Evolutionary conservation across 1,139 yeast species (phyloP).

Genomic region (Blastobotrys apis): DNA sequence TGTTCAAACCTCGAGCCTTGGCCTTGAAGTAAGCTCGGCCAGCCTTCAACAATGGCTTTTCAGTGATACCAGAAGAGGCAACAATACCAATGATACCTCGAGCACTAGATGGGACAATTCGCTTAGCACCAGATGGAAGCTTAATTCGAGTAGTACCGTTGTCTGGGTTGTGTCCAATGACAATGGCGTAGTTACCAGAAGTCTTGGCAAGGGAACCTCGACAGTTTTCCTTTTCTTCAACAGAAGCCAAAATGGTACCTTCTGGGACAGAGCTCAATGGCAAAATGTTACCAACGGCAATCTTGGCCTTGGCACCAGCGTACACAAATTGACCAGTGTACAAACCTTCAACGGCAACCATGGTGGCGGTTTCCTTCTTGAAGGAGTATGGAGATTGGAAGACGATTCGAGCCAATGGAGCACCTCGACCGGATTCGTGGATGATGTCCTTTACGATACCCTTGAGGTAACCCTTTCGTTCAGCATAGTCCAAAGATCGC

Average conservation of each 20-base stretch:
- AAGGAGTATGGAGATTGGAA: conserved; percentile 99
- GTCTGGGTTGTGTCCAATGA: conserved; percentile 98
- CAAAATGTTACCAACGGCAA: conserved; percentile 94
- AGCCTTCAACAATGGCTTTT: conserved; percentile 98
- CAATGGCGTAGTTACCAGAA: conserved; percentile 98
- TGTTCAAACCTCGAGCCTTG: conserved; percentile 93
- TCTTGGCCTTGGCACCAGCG: conserved; percentile 98
- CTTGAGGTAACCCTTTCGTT: conserved; percentile 99
- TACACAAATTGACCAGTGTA: conserved; percentile 99
- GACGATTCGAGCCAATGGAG: conserved; percentile 98
- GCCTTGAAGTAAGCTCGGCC: conserved; percentile 99
- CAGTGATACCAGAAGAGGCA: conserved; percentile 99
- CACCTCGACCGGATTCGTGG: conserved; percentile 99
- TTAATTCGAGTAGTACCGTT: conserved; percentile 98
- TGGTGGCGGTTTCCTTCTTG: conserved; percentile 96
- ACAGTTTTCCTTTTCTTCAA: conserved; percentile 99
- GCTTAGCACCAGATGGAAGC: conserved; percentile 99
- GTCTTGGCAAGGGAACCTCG: conserved; percentile 99
- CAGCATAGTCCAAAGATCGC: conserved; percentile 98
- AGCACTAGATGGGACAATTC: conserved; percentile 88
- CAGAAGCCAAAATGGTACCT: conserved; percentile 98
- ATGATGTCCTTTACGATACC: conserved; percentile 98
- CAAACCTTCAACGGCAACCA: conserved; percentile 99
- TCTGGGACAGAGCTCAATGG: conserved; percentile 98
- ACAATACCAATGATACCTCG: conserved; percentile 99